Evolutionary conservation across 176 grass and related monocot species (phyloP).

Genomic region (Rhynchospora pubera): DNA sequence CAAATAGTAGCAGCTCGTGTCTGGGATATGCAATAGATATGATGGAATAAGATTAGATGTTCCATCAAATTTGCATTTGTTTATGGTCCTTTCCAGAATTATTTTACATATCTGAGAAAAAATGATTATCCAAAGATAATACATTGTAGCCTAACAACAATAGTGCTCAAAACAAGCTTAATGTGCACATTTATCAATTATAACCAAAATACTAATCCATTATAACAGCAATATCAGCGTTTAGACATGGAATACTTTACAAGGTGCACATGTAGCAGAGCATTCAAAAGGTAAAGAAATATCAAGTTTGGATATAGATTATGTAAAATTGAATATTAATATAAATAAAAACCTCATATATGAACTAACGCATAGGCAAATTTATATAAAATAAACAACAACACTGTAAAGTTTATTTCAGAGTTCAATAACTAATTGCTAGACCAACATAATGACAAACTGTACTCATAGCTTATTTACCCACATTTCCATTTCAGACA

Average conservation of each 20-base stretch:
- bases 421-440: background rate
- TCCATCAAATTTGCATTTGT: background rate
- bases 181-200: background rate
- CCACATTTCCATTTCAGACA: background rate
- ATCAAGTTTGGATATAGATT: background rate
- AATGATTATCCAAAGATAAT: background rate
- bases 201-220: background rate
- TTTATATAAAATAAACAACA: background rate
- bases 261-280: background rate
- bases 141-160: background rate
- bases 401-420: background rate
- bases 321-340: background rate
- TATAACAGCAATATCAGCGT: background rate
- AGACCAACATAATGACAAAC: background rate
- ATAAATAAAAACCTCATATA: background rate
- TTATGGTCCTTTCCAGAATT: no score
- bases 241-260: background rate
- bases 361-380: background rate
- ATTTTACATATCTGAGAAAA: background rate
- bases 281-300: background rate
- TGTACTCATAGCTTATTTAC: background rate
- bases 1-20: slow-evolving; percentile 74
- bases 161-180: background rate
- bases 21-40: slow-evolving; percentile 24
- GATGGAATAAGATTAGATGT: background rate